phyloP scores from a whole-genome alignment of 2,329 filamentous ascomycete genomes.

The Metarhizium album region DNA sequence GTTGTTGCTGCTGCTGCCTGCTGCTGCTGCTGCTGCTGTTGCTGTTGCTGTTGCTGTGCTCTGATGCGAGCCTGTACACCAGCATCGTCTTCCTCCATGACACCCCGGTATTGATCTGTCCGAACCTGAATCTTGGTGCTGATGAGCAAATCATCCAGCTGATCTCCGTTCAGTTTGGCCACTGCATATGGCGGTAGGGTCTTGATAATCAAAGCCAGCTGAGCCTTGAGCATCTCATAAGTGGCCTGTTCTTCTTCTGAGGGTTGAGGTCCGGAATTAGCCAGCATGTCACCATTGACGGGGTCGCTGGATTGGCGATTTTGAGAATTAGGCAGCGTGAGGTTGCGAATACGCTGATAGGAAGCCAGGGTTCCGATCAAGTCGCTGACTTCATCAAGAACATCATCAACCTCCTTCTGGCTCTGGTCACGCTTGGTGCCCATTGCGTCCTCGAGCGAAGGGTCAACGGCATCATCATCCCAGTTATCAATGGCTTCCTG shows the following conservation, averaged over 20 bases:
- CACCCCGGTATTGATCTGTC: constrained; percentile 62
- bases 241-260: constrained; percentile 49
- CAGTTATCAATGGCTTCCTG: constrained; percentile 46
- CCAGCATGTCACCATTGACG: constrained; percentile 55
- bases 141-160: constrained; percentile 72
- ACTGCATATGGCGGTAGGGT: constrained; percentile 75
- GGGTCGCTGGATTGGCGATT: constrained; percentile 50
- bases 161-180: constrained; percentile 75
- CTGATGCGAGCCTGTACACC: constrained; percentile 41
- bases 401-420: constrained; percentile 58
- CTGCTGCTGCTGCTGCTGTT: constrained; percentile 5
- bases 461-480: constrained; percentile 48
- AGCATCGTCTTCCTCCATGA: constrained; percentile 74
- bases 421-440: constrained; percentile 44
- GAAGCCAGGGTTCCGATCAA: constrained; percentile 67
- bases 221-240: constrained; percentile 66
- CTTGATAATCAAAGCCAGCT: constrained; percentile 62
- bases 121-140: constrained; percentile 68
- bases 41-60: constrained; percentile 23
- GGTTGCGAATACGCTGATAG: constrained; percentile 68
- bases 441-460: constrained; percentile 42
- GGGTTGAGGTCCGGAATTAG: constrained; percentile 56
- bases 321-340: constrained; percentile 54
- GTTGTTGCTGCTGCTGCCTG: constrained; percentile 1
- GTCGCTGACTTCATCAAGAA: constrained; percentile 64